Evolutionary conservation across 768 basidiomycete species (phyloP).

Genomic region (Termitomyces sp.): DNA sequence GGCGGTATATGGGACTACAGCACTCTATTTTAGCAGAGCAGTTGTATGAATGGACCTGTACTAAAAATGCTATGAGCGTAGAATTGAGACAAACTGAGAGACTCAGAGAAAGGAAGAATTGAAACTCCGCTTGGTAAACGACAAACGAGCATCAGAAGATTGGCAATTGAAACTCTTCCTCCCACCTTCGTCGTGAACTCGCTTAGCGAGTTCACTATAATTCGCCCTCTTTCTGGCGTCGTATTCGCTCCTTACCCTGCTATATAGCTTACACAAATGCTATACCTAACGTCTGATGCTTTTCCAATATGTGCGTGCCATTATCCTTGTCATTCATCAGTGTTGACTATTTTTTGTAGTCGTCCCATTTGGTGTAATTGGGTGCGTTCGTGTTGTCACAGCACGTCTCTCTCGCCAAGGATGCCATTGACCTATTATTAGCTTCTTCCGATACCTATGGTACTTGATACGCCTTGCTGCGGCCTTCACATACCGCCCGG

Average conservation of each 20-base stretch:
- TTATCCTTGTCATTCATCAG: background rate
- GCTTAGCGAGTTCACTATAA: slow-evolving; percentile 14
- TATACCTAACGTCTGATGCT: slow-evolving; percentile 87
- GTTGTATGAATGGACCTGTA: background rate
- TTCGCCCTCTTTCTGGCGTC: slow-evolving; percentile 31
- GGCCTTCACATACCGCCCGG: slow-evolving; percentile 78
- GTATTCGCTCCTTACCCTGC: slow-evolving; percentile 36
- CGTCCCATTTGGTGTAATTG: slow-evolving; percentile 86
- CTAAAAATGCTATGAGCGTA: background rate
- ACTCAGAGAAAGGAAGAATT: background rate
- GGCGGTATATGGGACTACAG: background rate
- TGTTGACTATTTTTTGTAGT: slow-evolving; percentile 44
- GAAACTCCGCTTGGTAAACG: background rate
- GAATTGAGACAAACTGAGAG: background rate
- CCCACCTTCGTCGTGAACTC: slow-evolving; percentile 10
- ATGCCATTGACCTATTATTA: slow-evolving; percentile 26
- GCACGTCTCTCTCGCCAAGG: background rate
- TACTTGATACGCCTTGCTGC: slow-evolving; percentile 82
- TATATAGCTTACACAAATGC: slow-evolving; percentile 43
- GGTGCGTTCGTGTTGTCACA: slow-evolving; percentile 39
- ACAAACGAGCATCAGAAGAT: slow-evolving; percentile 8
- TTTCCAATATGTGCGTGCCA: slow-evolving; percentile 81
- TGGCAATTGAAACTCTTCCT: slow-evolving; percentile 2
- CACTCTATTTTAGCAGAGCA: background rate
- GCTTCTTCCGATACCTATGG: slow-evolving; percentile 94